Evolutionary conservation across 345 rosid species (phyloP).

Genomic region (Psidium guajava): DNA sequence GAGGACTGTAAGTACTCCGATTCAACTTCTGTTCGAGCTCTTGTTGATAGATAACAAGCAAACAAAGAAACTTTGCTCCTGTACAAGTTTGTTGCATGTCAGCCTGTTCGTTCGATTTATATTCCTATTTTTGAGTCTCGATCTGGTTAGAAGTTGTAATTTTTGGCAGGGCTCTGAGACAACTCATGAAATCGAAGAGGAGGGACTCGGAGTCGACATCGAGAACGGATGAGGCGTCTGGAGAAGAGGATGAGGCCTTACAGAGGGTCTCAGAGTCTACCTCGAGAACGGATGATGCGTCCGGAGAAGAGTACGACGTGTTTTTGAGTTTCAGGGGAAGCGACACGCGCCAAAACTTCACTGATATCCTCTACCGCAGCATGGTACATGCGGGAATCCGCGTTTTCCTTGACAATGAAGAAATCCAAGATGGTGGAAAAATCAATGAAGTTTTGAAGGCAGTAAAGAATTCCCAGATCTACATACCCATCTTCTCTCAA

Average conservation of each 20-base stretch:
- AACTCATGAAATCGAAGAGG: neutral
- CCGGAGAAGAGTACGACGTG: neutral
- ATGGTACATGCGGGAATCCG: neutral
- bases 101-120: neutral
- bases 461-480: neutral
- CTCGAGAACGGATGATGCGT: too few species aligned
- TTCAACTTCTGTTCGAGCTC: neutral
- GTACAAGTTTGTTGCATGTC: neutral
- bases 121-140: neutral
- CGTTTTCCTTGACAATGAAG: neutral
- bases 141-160: neutral
- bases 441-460: fast-evolving
- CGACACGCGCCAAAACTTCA: neutral
- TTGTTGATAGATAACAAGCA: neutral
- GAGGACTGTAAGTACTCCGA: neutral
- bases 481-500: neutral
- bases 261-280: too few species aligned
- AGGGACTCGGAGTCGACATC: neutral
- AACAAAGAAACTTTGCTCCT: neutral
- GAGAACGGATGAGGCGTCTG: neutral
- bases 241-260: neutral
- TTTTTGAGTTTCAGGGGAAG: neutral
- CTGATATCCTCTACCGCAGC: neutral
- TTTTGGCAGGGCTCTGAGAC: neutral
- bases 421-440: neutral